Evolutionary conservation across 352 stramenopile genomes (phyloP), one percentile per base, ranked within the genome.

Genomic region (Pythium periplocum): DNA sequence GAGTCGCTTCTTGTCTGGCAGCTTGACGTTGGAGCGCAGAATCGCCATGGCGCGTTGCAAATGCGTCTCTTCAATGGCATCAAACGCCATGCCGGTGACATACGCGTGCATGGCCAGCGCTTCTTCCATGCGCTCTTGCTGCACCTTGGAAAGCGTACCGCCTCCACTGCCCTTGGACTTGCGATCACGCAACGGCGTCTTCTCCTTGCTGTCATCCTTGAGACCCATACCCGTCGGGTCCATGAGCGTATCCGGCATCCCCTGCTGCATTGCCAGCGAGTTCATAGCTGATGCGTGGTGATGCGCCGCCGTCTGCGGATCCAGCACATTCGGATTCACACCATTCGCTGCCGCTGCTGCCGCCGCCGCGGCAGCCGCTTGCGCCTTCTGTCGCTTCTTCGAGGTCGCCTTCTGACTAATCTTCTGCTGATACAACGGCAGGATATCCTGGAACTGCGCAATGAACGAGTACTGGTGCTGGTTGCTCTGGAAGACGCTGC

Each of bases 381-480:
- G 54, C 11, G 64, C 62, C 50, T 88, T 87, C 44, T 69, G 62
- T 0, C 82, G 69, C 61, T 92, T 92, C 66, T 85, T 84, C 11
- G 66, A 67, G 3, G 75, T 70, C 4, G 55, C 51, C 52, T 92
- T 92, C 26, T 78, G 72, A 53, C 65, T 87, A 48, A 90, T 76
- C 62, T 89, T 93, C 64, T 89, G 77, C 56, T 93, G 84, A 61
- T 93, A 93, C 11, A 90, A 64, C 37, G 82, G 82, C 57, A 93
- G 55, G 9, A 88, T 78, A 59, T 93, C 82, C 40, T 83, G 72
- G 60, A 89, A 93, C 57, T 90, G 79, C 44, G 69, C 69, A 38
- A 88, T 83, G 58, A 93, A 93, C 11, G 75, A 61, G 50, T 82
- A 89, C 61, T 93, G 82, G 61, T 90, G 82, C 69, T 93, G 82